Evolutionary conservation across 176 grass and related monocot species (phyloP).

Genomic region (Chrysopogon serrulatus): DNA sequence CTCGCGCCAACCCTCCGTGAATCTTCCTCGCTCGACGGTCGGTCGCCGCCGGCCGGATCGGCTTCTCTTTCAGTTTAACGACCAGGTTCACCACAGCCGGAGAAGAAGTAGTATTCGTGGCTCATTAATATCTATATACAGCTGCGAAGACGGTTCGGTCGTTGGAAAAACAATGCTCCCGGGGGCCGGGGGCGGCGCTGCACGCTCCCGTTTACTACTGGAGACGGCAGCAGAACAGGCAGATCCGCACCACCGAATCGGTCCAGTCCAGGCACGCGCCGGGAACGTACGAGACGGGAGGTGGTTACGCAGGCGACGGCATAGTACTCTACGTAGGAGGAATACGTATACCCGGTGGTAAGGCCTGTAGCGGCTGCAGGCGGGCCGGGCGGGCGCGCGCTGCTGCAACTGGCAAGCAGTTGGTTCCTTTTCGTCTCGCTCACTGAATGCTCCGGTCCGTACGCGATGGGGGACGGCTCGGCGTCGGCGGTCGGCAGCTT

Average conservation of each 20-base stretch:
- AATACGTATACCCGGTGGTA: too few species aligned
- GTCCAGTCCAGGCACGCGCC: constrained; percentile 16
- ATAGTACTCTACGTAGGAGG: too few species aligned
- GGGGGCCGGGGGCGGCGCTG: neutral
- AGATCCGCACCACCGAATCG: neutral
- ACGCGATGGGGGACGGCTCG: constrained; percentile 17
- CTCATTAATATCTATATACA: neutral
- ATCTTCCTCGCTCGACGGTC: neutral
- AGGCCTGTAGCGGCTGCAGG: neutral
- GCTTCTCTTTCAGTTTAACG: neutral
- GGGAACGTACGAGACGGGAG: neutral
- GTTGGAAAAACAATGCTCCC: neutral
- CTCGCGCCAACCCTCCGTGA: neutral
- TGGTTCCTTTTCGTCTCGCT: neutral
- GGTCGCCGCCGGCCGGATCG: neutral
- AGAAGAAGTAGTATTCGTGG: neutral
- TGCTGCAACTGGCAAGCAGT: neutral
- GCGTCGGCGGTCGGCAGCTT: neutral
- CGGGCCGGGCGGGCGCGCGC: too few species aligned
- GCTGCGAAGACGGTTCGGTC: neutral
- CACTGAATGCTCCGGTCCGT: neutral
- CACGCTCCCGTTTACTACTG: neutral
- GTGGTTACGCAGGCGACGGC: too few species aligned
- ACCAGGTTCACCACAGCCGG: neutral
- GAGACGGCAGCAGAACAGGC: neutral